Evolutionary conservation across 805 yeast species (phyloP).

Genomic region (Nakazawaea peltata): DNA sequence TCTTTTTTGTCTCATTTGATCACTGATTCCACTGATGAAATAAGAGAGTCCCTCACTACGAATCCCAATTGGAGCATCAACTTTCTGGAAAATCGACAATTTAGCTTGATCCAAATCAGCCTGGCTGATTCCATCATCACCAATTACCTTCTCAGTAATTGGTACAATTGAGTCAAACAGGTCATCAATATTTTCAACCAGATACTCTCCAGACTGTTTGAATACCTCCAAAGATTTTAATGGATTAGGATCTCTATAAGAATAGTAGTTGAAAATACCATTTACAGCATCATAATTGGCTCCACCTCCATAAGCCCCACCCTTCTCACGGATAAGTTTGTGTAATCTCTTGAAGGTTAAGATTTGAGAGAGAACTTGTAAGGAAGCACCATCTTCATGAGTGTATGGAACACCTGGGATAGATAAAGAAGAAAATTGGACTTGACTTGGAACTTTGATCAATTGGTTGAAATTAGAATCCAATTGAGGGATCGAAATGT

Average conservation of each 20-base stretch:
- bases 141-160: conserved; percentile 20
- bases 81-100: conserved; percentile 79
- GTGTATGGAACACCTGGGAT: conserved; percentile 58
- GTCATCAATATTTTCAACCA: conserved; percentile 27
- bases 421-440: conserved; percentile 71
- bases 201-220: conserved; percentile 40
- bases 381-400: conserved; percentile 71
- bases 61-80: conserved; percentile 85
- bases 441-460: conserved; percentile 79
- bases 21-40: conserved; percentile 65
- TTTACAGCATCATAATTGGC: conserved; percentile 73
- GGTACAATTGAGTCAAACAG: conserved; percentile 18
- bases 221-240: conserved; percentile 58
- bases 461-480: conserved; percentile 28
- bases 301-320: conserved; percentile 99
- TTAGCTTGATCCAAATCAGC: conserved; percentile 83
- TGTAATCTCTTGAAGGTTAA: conserved; percentile 80
- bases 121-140: conserved; percentile 24
- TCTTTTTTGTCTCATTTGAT: conserved; percentile 72
- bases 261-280: conserved; percentile 74
- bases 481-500: neutral
- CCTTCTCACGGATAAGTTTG: conserved; percentile 85
- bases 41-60: conserved; percentile 64
- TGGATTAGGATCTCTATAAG: conserved; percentile 93
- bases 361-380: conserved; percentile 75